Base-by-base conservation (phyloP, 1,284 basidiomycete genomes). In the Coriolopsis trogii region DNA sequence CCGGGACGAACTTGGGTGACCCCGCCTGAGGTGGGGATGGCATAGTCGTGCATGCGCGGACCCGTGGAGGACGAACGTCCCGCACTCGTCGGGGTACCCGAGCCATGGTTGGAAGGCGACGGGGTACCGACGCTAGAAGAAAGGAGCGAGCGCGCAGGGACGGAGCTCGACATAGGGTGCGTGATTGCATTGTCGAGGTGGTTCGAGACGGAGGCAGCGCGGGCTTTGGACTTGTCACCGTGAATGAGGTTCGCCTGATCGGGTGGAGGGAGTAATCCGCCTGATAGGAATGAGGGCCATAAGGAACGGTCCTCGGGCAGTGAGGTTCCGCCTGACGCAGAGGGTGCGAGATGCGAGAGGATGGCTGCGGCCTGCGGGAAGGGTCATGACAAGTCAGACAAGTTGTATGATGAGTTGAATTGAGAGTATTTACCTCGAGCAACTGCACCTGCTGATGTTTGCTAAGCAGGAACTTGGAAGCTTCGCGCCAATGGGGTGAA, bases 361-460 rank as follows among this genome's bases (percentile, higher is more conserved):
- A 99, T 98, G 6, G 96, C 93, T 0, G 96, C 96, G 6, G 95
- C 96, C 86, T 91, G 4, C 3, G 2, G 29, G 6, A 3, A 21
- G n/a, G n/a, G n/a, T n/a, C n/a, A 42, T 20, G n/a, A 7, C 4
- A 40, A 29, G 44, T 43, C 41, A 21, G 29, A 31, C 25, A 3
- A 28, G 21, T 15, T 25, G 38, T 16, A 24, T n/a, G 23, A 10
- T 24, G 30, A 20, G 20, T 6, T 3, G 26, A 38, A 34, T 25
- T 9, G 6, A 20, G 12, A 21, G 37, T 46, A 69, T 78, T 52
- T 53, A 88, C 89, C 79, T 98, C 96, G 44, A 99, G 87, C 50
- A 98, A 77, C 68, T 98, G 96, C 1, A 99, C 96, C 66, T 98
- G 96, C 67, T 98, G 95, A 69, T 99, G 96, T 75, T 98, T 99